A percentile compares a stretch with the other conserved stretches of the same genome.
phyloP scores from a whole-genome alignment of 805 yeast species.

The Candida manassasensis region DNA sequence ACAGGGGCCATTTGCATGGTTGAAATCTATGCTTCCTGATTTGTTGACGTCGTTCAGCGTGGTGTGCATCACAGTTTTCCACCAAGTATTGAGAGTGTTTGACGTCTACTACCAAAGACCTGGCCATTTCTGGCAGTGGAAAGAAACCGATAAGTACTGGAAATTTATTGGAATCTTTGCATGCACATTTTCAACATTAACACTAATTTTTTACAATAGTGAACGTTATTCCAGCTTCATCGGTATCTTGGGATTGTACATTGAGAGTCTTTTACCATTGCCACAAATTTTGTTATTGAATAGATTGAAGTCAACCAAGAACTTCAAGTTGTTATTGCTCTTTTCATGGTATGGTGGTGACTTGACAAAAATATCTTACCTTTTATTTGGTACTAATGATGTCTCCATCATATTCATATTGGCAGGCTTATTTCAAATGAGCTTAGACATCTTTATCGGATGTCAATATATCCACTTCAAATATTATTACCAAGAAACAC shows the following conservation, averaged over 20 bases:
- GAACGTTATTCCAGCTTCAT: slow-evolving; percentile 44
- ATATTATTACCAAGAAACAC: slow-evolving; percentile 11
- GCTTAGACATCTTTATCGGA: slow-evolving; percentile 66
- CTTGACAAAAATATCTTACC: slow-evolving; percentile 66
- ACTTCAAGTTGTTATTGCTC: slow-evolving; percentile 70
- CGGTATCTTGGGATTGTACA: slow-evolving; percentile 61
- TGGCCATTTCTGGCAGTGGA: slow-evolving; percentile 84
- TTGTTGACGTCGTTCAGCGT: neutral
- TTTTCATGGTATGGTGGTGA: slow-evolving; percentile 91
- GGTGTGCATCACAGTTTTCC: slow-evolving; percentile 5
- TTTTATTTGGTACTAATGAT: slow-evolving; percentile 70
- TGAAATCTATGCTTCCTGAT: neutral
- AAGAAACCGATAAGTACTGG: slow-evolving; percentile 55
- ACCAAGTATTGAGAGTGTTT: slow-evolving; percentile 49
- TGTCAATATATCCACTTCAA: slow-evolving; percentile 67
- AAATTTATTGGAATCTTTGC: slow-evolving; percentile 50
- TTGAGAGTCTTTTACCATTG: slow-evolving; percentile 69
- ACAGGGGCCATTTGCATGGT: slow-evolving; percentile 3
- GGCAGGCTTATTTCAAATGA: slow-evolving; percentile 76
- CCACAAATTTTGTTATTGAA: slow-evolving; percentile 72
- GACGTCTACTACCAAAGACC: slow-evolving; percentile 64
- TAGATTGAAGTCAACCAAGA: slow-evolving; percentile 64
- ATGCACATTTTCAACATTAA: slow-evolving; percentile 34
- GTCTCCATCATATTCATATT: slow-evolving; percentile 59
- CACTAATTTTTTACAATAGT: slow-evolving; percentile 33